phyloP scores from a whole-genome alignment of 2,329 filamentous ascomycete genomes.

The Verticillium albo-atrum region DNA sequence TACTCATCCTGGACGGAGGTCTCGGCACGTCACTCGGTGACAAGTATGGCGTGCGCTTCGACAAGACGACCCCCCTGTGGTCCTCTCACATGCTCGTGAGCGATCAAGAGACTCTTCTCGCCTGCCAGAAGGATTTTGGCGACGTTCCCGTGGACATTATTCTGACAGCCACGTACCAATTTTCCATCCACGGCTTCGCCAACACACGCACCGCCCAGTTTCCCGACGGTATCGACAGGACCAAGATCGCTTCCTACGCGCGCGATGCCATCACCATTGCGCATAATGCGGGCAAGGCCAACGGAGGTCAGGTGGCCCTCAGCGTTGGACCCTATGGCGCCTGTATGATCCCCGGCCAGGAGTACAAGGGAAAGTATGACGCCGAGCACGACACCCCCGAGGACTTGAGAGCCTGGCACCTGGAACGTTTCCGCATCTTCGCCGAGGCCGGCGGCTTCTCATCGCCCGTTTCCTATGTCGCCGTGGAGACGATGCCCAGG shows the following conservation, averaged over 20 bases:
- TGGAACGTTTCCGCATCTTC: constrained; percentile 48
- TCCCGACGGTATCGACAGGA: constrained; percentile 36
- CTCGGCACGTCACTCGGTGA: constrained; percentile 63
- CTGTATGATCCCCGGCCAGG: constrained; percentile 60
- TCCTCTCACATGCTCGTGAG: constrained; percentile 61
- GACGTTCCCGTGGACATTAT: constrained; percentile 56
- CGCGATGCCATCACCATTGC: constrained; percentile 40
- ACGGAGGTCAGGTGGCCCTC: constrained; percentile 41
- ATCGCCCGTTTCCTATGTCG: constrained; percentile 46
- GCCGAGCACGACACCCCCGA: constrained; percentile 35
- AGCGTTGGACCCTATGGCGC: constrained; percentile 65
- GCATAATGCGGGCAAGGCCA: constrained; percentile 23
- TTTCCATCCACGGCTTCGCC: constrained; percentile 51
- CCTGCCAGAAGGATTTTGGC: constrained; percentile 53
- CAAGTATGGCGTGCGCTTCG: constrained; percentile 48
- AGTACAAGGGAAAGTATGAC: constrained; percentile 61
- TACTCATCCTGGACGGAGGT: constrained; percentile 60
- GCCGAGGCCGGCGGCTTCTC: constrained; percentile 28
- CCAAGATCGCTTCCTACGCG: constrained; percentile 35
- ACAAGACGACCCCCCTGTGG: constrained; percentile 55
- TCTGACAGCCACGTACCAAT: constrained; percentile 65
- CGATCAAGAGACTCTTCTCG: constrained; percentile 43
- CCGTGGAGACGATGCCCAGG: constrained; percentile 64
- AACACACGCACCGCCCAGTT: constrained; percentile 37
- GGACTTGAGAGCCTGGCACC: constrained; percentile 52